phyloP scores from a whole-genome alignment of 768 basidiomycete species.

The Termitomyces sp. region DNA sequence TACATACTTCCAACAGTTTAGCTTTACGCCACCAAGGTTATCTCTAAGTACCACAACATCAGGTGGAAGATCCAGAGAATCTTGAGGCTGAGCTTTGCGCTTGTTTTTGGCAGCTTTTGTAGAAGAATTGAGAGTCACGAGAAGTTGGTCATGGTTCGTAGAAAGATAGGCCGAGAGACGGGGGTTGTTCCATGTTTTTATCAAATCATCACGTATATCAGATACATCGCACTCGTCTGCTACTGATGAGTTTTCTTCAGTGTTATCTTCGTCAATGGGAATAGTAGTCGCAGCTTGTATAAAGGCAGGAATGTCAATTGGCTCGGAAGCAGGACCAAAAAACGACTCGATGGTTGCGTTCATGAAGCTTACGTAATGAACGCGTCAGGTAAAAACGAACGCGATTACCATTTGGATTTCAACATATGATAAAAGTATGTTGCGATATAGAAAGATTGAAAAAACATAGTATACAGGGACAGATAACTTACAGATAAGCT shows the following conservation, averaged over 20 bases:
- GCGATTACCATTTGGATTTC: too few species aligned
- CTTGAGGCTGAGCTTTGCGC: constrained; percentile 27
- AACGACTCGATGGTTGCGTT: constrained; percentile 36
- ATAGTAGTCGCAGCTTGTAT: constrained; percentile 24
- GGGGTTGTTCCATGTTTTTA: constrained; percentile 49
- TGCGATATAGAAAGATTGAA: not conserved
- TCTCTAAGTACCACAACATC: constrained; percentile 46
- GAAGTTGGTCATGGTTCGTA: constrained; percentile 43
- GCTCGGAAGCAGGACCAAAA: constrained; percentile 62
- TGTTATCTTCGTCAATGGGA: not conserved
- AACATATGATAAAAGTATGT: too few species aligned
- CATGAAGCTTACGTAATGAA: constrained; percentile 9
- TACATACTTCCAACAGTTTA: constrained; percentile 61
- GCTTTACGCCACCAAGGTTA: constrained; percentile 42
- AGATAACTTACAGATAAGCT: constrained; percentile 9
- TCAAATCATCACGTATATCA: constrained; percentile 40
- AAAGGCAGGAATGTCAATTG: constrained; percentile 42
- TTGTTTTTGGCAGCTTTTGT: constrained; percentile 25
- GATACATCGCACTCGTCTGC: constrained; percentile 38
- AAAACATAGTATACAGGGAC: not conserved
- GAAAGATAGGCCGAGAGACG: constrained; percentile 50
- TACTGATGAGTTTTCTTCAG: constrained; percentile 15
- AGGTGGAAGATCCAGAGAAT: constrained; percentile 31
- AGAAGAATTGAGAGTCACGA: constrained; percentile 26
- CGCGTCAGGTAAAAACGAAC: not conserved